phyloP scores from a whole-genome alignment of 1,284 basidiomycete species.

The Marasmius sp. region DNA sequence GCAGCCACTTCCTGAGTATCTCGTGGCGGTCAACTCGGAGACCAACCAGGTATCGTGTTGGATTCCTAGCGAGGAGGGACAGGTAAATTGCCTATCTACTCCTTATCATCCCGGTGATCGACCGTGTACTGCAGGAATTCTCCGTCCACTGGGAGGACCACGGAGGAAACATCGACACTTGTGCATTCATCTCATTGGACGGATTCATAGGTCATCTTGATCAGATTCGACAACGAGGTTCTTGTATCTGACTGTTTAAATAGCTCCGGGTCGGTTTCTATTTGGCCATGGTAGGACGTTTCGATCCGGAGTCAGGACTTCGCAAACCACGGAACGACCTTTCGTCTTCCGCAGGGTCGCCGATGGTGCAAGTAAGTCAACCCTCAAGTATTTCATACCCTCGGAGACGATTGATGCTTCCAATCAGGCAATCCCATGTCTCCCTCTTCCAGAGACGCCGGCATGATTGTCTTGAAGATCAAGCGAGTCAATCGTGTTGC shows the following conservation, averaged over 20 bases:
- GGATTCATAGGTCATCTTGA: constrained; percentile 34
- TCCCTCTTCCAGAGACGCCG: constrained; percentile 36
- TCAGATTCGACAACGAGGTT: background rate
- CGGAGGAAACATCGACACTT: constrained; percentile 50
- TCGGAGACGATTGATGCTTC: background rate
- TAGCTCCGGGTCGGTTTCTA: constrained; percentile 58
- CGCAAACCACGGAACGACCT: constrained; percentile 47
- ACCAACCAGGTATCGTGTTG: constrained; percentile 56
- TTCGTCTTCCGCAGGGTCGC: constrained; percentile 51
- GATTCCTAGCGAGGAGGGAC: constrained; percentile 58
- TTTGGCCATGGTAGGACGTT: constrained; percentile 49
- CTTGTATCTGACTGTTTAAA: background rate
- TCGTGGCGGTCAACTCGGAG: constrained; percentile 43
- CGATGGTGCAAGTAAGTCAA: constrained; percentile 30
- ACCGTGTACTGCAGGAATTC: constrained; percentile 42
- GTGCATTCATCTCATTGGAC: constrained; percentile 58
- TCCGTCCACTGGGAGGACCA: constrained; percentile 61
- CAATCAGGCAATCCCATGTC: background rate
- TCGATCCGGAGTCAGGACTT: constrained; percentile 46
- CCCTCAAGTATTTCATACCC: background rate
- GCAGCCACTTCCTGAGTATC: constrained; percentile 48
- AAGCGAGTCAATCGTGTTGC: constrained; percentile 39
- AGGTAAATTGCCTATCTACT: constrained; percentile 36
- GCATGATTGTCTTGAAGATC: constrained; percentile 56
- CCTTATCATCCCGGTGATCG: background rate